Base-by-base conservation (phyloP, 768 basidiomycete genomes). In the Pilatotrama ljubarskyi region DNA sequence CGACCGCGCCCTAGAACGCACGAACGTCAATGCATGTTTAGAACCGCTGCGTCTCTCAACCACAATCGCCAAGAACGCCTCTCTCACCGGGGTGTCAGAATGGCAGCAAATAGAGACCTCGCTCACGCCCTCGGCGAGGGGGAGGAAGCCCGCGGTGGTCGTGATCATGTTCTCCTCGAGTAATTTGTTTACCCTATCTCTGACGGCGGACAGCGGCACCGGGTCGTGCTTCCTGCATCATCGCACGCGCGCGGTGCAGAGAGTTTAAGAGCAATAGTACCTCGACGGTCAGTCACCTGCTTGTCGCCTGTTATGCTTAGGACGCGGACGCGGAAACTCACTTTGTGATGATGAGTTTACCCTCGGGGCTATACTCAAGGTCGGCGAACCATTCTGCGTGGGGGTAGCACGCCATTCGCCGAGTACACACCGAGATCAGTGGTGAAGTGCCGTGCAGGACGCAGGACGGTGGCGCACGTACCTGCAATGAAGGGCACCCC, bases 101-200 rank as follows among this genome's bases (percentile, higher is more conserved):
- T 87, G 86, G 59, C 82, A 83, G 55, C 84, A 87, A 20, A 87
- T 86, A 4, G 85, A 81, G 0, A 87, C 82, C 51, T 84, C 81
- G 0, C 64, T 55, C 9, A 86, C 66, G 49, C 76, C 74, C 5
- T 72, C 68, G 5, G 77, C 78, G 2, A 85, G 70, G 2, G 80
- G 77, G 0, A 85, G 63, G 50, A 66, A 70, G 2, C 78, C 80
- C 24, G 71, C 69, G 1, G 74, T 70, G 2, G 85, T 86, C 13
- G 84, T 84, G 47, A 86, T 74, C 56, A 76, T 66, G 5, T 76
- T 78, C 55, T 71, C 68, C 14, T 65, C 68, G 26, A 86, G 75
- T 10, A 86, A 66, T 18, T 69, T 74, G n/a, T 65, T 69, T 64
- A 85, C 85, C 55, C 83, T 73, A 41, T 74, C 70, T 7, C 70